These are phyloP conservation scores for Trichoderma koningiopsis DNA, from an alignment of 2,329 filamentous ascomycete species.

Conservation along the genomic window DNA sequence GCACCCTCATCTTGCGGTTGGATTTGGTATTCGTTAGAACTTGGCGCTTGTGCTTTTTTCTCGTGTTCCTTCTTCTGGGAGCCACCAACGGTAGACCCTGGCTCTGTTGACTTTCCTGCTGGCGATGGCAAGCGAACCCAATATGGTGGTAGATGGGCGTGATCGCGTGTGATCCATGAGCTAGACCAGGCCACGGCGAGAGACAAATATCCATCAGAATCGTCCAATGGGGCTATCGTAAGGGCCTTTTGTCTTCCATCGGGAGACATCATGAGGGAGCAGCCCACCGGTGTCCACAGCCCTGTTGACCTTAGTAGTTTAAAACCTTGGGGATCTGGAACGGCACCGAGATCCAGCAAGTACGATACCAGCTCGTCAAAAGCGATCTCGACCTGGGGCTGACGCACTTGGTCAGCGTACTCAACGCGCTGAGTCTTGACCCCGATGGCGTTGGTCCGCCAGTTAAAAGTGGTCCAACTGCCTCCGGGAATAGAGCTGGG, in stretches of 20 bases:
- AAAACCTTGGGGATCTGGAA: conserved; percentile 62
- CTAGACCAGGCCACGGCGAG: conserved; percentile 59
- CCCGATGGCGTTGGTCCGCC: conserved; percentile 64
- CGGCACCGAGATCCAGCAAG: conserved; percentile 63
- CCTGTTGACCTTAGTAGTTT: conserved; percentile 58
- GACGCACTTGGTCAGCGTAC: conserved; percentile 59
- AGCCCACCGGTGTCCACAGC: conserved; percentile 63
- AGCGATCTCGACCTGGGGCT: conserved; percentile 54
- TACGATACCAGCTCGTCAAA: conserved; percentile 65
- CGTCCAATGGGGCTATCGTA: conserved; percentile 57
- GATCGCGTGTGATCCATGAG: conserved; percentile 55
- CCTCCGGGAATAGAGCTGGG: conserved; percentile 60
- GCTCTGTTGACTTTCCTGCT: not conserved
- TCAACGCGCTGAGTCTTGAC: conserved; percentile 64
- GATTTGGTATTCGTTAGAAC: conserved; percentile 10
- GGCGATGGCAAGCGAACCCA: conserved; percentile 56
- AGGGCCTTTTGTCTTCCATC: conserved; percentile 53
- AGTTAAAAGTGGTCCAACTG: conserved; percentile 67
- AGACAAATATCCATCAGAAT: conserved; percentile 63
- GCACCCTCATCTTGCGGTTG: conserved; percentile 12
- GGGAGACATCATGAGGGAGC: conserved; percentile 56
- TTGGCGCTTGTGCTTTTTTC: conserved; percentile 13
- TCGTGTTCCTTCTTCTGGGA: not conserved
- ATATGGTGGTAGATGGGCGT: conserved; percentile 58
- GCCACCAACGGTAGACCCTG: not conserved